phyloP scores from a whole-genome alignment of 371 early-diverging fungal species.

The Cokeromyces recurvatus region DNA sequence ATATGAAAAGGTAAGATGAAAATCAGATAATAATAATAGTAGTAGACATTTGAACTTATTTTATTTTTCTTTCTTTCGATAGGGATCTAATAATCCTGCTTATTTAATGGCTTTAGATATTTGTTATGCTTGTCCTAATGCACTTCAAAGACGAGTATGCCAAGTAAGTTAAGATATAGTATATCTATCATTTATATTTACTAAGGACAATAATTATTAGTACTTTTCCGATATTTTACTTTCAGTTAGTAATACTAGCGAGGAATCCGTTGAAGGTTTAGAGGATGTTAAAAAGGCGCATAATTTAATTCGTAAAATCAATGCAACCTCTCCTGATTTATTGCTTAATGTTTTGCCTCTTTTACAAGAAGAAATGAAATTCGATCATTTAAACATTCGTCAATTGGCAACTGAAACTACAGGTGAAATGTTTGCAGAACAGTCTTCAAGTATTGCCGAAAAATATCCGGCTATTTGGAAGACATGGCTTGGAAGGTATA shows the following conservation, averaged over 20 bases:
- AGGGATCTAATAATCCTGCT: constrained; percentile 68
- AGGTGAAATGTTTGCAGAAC: constrained; percentile 83
- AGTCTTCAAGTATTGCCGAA: constrained; percentile 60
- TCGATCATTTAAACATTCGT: constrained; percentile 75
- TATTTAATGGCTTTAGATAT: constrained; percentile 80
- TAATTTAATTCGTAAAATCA: constrained; percentile 73
- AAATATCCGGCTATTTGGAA: constrained; percentile 84
- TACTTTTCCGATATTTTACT: constrained; percentile 76
- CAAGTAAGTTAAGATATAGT: constrained; percentile 47
- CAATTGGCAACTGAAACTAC: constrained; percentile 72
- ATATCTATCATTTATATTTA: background rate
- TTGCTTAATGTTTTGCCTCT: constrained; percentile 91
- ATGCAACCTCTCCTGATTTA: constrained; percentile 68
- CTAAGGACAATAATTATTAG: too few relatives aligned
- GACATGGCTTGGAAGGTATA: constrained; percentile 78
- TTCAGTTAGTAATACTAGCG: constrained; percentile 38
- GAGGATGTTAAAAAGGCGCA: constrained; percentile 69
- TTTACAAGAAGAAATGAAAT: constrained; percentile 87
- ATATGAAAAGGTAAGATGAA: constrained; percentile 46
- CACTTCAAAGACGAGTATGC: constrained; percentile 85
- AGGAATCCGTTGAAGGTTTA: constrained; percentile 44
- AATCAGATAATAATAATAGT: background rate
- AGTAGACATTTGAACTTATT: background rate
- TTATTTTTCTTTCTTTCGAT: background rate
- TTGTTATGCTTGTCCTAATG: constrained; percentile 68